Base-by-base conservation (phyloP, 2,329 filamentous ascomycete species). In the Ceratocystis smalleyi region DNA sequence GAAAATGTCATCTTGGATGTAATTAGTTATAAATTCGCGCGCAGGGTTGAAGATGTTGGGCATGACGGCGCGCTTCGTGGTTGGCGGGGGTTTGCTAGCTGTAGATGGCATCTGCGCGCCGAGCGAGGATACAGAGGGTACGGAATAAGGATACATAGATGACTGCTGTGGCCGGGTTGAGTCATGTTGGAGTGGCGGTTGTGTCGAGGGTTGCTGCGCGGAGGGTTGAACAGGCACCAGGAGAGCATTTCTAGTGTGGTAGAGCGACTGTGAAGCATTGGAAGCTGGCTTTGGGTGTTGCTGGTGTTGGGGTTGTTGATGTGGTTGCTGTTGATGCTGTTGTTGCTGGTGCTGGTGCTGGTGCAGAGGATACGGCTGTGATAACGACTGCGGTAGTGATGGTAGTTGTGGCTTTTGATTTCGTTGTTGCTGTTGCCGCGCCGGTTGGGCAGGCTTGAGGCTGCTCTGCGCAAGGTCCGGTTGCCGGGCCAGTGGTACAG, bases 21-120 rank as follows among this genome's bases (percentile, higher is more conserved):
- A 61, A 7, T 61, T 35, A 27, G 62, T 61, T 17, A 66, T 30
- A 30, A 66, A 66, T 57, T 66, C 65, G 2, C 40, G 57, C 2
- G 61, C 65, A 3, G 65, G 65, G n/a, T 66, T 66, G 61, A 66
- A 66, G 8, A 66, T 66, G 22, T 66, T 62, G 2, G 65, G 61
- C 65, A 66, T 66, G 17, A 59, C 45, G 10, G 55, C 65, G 17
- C 61, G 55, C 35, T 64, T 63, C 15, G 30, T 43, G n/a, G 8
- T 51, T 5, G 49, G 35, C 19, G 61, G 61, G 30, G 43, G 35
- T 40, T 15, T 61, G 59, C 60, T 19, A 40, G 59, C 2, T 64
- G 59, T 32, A 12, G 66, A 40, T 32, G 62, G 17, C 27, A 64
- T 61, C 61, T 65, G 57, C 22, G 67, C 61, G 1, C 43, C 57